These are phyloP conservation scores for Periconia sp. DNA, from an alignment of 2,329 filamentous ascomycete species.

Conservation along the genomic window DNA sequence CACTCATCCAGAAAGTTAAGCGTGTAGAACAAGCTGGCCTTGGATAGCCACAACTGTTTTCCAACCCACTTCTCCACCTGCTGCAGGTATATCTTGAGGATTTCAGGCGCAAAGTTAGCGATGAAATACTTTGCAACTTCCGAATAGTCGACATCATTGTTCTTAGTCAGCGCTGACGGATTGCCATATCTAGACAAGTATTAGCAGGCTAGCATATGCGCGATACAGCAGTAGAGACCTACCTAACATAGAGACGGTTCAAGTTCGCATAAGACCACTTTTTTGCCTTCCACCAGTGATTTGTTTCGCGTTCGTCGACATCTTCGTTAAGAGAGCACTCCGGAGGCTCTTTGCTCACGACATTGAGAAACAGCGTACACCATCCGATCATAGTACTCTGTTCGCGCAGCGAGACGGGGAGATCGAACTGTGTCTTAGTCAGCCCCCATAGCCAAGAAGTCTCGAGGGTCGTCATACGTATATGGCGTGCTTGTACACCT, in stretches of 20 bases:
- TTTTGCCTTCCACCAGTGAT: conserved; percentile 99
- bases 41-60: conserved; percentile 93
- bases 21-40: conserved; percentile 90
- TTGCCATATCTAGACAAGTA: conserved; percentile 82
- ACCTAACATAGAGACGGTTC: conserved; percentile 94
- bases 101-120: conserved; percentile 89
- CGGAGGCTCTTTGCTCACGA: conserved; percentile 85
- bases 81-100: conserved; percentile 89
- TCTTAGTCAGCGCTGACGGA: conserved; percentile 73
- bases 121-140: conserved; percentile 91
- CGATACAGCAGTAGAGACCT: conserved; percentile 32
- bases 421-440: conserved; percentile 71
- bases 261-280: conserved; percentile 99
- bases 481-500: conserved; percentile 97
- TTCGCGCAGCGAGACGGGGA: conserved; percentile 77
- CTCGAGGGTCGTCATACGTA: conserved; percentile 69
- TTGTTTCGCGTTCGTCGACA: conserved; percentile 83
- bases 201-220: conserved; percentile 17
- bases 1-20: conserved; percentile 96
- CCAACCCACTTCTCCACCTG: conserved; percentile 98
- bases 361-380: conserved; percentile 93
- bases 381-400: conserved; percentile 88
- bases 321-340: conserved; percentile 79
- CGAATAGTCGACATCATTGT: conserved; percentile 76
- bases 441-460: conserved; percentile 27